phyloP scores from a whole-genome alignment of 306 rosid species.

The Casuarina equisetifolia region DNA sequence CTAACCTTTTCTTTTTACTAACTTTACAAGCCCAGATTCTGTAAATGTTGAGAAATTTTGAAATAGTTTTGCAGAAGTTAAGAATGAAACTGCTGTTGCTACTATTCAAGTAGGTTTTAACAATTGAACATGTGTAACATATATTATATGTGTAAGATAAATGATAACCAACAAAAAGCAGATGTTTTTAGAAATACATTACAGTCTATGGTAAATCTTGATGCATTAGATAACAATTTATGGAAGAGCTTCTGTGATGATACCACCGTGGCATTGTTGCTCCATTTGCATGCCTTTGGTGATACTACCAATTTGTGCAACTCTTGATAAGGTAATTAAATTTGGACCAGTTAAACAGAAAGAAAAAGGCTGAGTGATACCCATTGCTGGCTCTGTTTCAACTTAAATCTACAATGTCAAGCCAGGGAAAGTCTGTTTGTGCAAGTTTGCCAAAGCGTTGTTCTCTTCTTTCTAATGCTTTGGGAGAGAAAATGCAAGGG shows the following conservation, averaged over 20 bases:
- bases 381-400: background rate
- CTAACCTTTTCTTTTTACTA: background rate
- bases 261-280: background rate
- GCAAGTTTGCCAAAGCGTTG: background rate
- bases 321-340: background rate
- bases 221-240: no score
- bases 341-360: background rate
- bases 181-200: no score
- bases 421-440: background rate
- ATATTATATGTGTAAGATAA: no score
- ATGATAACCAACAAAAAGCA: no score
- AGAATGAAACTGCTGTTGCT: no score
- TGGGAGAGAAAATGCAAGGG: background rate
- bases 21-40: background rate
- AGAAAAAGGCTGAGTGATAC: background rate
- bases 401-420: background rate
- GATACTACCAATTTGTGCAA: background rate
- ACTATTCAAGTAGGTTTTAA: no score
- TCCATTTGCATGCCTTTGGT: background rate
- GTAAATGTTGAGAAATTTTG: background rate
- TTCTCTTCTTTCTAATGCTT: background rate
- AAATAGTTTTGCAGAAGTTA: background rate
- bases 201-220: no score
- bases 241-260: background rate
- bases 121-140: no score